phyloP scores from a whole-genome alignment of 805 yeast species.

The Suhomyces sp. region DNA sequence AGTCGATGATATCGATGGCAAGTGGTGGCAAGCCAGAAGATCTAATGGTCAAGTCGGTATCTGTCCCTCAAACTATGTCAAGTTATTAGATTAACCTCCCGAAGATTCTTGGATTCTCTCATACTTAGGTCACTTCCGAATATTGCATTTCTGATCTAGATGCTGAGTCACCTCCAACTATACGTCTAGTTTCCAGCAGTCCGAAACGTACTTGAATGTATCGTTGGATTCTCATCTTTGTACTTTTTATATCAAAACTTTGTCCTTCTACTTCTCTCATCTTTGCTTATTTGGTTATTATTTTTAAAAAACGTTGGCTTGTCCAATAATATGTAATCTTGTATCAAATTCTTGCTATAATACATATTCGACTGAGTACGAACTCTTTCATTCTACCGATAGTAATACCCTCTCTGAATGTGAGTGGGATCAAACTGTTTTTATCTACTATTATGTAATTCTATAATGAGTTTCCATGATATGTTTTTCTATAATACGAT shows the following conservation, averaged over 20 bases:
- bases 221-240: not conserved
- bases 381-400: too few species aligned
- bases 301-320: not conserved
- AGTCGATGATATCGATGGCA: conserved; percentile 88
- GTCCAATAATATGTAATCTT: not conserved
- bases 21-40: conserved; percentile 98
- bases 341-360: not conserved
- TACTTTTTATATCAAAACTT: not conserved
- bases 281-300: not conserved
- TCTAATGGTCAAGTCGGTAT: conserved; percentile 91
- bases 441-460: too few species aligned
- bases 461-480: too few species aligned
- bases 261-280: not conserved
- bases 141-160: too few species aligned
- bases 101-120: not conserved
- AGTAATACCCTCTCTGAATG: too few species aligned
- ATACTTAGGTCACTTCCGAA: too few species aligned
- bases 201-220: too few species aligned
- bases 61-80: conserved; percentile 92
- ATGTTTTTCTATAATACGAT: too few species aligned
- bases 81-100: conserved; percentile 48
- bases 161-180: too few species aligned
- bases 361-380: too few species aligned
- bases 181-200: too few species aligned
- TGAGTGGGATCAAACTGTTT: too few species aligned